Evolutionary conservation across 306 rosid species (phyloP), one percentile per base, ranked within the genome.

Genomic region (Erythrophleum fordii): DNA sequence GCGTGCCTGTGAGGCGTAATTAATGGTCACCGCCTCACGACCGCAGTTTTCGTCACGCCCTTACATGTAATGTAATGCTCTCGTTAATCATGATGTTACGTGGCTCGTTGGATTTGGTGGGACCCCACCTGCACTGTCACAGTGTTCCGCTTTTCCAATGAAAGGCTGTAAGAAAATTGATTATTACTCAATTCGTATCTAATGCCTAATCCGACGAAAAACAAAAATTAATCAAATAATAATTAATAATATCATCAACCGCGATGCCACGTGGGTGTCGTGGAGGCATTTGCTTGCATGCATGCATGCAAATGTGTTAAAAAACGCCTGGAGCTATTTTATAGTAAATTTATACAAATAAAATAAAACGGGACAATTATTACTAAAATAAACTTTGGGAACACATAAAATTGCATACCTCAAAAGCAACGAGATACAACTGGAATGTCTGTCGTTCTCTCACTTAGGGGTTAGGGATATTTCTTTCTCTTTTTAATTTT

Each of bases 401-500:
- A 87, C 78, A 76, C 81, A 66, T 82, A 80, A 78, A 69, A 52
- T 73, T 77, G 69, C 86, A 73, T 84, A 85, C 95, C 98, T 93
- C 99, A 93, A 95, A 95, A 95, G 99, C 92, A 93, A 83, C 97
- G 78, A 91, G 88, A 86, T 83, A 89, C 97, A 93, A 88, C 98
- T 90, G 94, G 96, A 93, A 93, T 95, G 97, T 95, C 86, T 91
- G 94, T 90, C 94, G 83, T 83, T 88, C 87, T 76, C 69, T 77
- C 41, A 77, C 81, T 87, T 61, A 44, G 82, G 79, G 86, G 83
- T 69, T 86, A 58, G 83, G 77, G 77, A 78, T 83, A 58, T 58
- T 73, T 82, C 64, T 45, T 5, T 60, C 13, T 22, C 26, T 20
- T 25, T 20, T 11, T 31, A 11, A 13, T 2, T 34, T 34, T 35